Evolutionary conservation across 768 basidiomycete species (phyloP), one percentile per base, ranked within the genome.

Genomic region (Termitomyces sp.): DNA sequence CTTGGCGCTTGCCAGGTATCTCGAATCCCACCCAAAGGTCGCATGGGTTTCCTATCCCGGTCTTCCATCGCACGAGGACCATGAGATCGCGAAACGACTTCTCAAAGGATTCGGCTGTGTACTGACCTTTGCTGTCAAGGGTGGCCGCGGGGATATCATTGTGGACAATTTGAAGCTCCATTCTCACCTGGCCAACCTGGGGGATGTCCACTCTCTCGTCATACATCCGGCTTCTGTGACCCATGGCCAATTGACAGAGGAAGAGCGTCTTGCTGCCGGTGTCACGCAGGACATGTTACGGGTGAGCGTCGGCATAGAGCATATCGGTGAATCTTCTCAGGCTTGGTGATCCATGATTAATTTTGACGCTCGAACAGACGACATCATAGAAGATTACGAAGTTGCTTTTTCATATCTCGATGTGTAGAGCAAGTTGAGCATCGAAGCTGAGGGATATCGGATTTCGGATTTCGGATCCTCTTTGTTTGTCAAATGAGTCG

Each of bases 21-120:
- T 89, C 27, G 74, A 81, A 62, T 62, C 74, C 39, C 81, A 89
- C 64, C 77, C 79, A 5, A 76, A 79, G 44, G 77, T 89, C 22
- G 70, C 78, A 1, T 89, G 84, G 86, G 85, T 88, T 1, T 80
- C 79, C 0, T 89, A 88, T 63, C 74, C 82, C 27, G 88, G 88
- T 0, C 76, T 87, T 1, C 60, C 65, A 43, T 69, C 59, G 7
- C 88, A 89, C 67, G 59, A 72, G 0, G 82, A 79, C 48, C 80
- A 89, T 67, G 68, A 70, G 40, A 65, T 71, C 16, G 87, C 85
- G 13, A 74, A 76, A 59, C 64, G 72, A 52, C 64, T 80, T 7
- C 69, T 87, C 48, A 73, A 72, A 55, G 68, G 71, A 3, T 88
- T 74, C 55, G 84, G 87, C 7, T 86, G 86, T 13, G 77, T 89